phyloP scores from a whole-genome alignment of 2,329 filamentous ascomycete genomes.

The Elsinoe batatas region DNA sequence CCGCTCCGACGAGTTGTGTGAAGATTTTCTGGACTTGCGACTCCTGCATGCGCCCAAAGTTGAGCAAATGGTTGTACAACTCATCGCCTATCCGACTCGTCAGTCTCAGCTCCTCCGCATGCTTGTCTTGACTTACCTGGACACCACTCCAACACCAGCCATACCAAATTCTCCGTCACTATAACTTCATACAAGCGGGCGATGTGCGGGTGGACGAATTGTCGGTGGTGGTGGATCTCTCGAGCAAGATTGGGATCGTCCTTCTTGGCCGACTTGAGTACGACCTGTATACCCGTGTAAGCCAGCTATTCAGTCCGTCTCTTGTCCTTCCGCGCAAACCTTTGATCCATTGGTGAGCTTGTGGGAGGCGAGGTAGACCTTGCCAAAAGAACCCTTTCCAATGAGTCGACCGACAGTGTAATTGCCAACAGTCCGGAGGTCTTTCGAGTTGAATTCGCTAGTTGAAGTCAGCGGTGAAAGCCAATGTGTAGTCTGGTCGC shows the following conservation, averaged over 20 bases:
- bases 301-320: neutral
- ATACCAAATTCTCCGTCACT: conserved; percentile 87
- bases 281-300: conserved; percentile 53
- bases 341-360: conserved; percentile 98
- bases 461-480: conserved; percentile 16
- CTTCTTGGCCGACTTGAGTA: conserved; percentile 96
- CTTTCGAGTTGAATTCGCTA: conserved; percentile 88
- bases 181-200: conserved; percentile 95
- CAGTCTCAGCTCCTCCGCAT: conserved; percentile 17
- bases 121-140: conserved; percentile 49
- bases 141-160: conserved; percentile 95
- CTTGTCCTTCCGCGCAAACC: conserved; percentile 40
- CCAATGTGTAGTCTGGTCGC: conserved; percentile 27
- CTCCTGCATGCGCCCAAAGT: conserved; percentile 72
- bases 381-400: conserved; percentile 95
- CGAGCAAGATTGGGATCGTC: conserved; percentile 90
- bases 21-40: conserved; percentile 93
- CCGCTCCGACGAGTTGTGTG: conserved; percentile 86
- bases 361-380: conserved; percentile 91
- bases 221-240: conserved; percentile 96
- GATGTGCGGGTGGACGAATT: conserved; percentile 96
- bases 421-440: conserved; percentile 87
- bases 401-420: conserved; percentile 86
- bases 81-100: conserved; percentile 62
- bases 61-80: conserved; percentile 88